These are phyloP conservation scores for Saksenaea vasiformis DNA, from an alignment of 371 early-diverging fungal species.

Conservation along the genomic window DNA sequence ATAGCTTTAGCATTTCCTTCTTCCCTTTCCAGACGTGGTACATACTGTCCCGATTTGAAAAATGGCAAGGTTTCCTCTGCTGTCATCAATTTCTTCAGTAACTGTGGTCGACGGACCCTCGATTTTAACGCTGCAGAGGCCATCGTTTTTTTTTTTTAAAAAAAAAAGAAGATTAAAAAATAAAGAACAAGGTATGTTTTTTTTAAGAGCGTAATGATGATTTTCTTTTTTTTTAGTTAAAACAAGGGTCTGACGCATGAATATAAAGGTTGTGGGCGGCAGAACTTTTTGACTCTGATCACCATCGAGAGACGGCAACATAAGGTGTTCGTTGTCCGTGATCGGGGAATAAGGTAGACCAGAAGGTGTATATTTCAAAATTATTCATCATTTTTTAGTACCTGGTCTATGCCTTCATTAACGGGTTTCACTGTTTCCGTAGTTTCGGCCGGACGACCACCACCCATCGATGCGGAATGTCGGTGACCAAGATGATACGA, in stretches of 20 bases:
- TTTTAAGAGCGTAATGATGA: not conserved
- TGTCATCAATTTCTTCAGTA: conserved; percentile 23
- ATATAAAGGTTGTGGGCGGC: no score
- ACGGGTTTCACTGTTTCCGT: conserved; percentile 41
- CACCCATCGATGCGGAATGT: conserved; percentile 30
- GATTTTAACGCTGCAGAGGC: conserved; percentile 18
- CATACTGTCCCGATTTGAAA: conserved; percentile 27
- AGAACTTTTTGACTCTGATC: no score
- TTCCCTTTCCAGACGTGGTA: not conserved
- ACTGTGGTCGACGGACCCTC: conserved; percentile 22
- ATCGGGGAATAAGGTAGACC: not conserved
- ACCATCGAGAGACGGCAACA: no score
- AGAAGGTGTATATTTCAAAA: not conserved
- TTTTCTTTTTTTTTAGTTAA: not conserved
- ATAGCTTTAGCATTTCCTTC: not conserved
- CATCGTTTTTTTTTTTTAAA: conserved; percentile 4
- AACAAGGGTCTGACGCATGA: not conserved
- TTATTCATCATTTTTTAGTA: conserved; percentile 27
- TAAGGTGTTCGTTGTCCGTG: no score
- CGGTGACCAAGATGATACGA: conserved; percentile 48
- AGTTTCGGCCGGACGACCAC: conserved; percentile 11
- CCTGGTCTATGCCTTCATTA: conserved; percentile 49
- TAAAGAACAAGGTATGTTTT: no score
- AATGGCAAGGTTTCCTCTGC: conserved; percentile 22
- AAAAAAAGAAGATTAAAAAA: not conserved